A percentile compares a stretch with the other conserved stretches of the same genome.
phyloP scores from a whole-genome alignment of 73 alveolate species.

The Paramecium tetraurelia region DNA sequence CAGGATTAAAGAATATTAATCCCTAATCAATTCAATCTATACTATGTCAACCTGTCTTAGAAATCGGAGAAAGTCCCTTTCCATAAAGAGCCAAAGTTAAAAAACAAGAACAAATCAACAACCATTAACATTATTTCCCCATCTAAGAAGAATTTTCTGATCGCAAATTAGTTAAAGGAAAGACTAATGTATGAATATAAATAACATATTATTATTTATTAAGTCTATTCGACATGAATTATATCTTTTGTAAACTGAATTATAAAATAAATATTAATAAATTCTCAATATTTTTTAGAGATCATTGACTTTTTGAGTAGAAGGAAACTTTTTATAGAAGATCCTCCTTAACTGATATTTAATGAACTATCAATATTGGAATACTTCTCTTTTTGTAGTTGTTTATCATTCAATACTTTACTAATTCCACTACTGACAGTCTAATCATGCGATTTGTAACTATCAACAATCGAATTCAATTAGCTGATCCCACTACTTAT shows the following conservation, averaged over 20 bases:
- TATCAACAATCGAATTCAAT: background rate
- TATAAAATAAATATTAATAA: background rate
- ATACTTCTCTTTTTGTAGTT: background rate
- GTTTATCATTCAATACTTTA: background rate
- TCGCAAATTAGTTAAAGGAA: slow-evolving; percentile 2
- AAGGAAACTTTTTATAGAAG: background rate
- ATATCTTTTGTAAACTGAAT: background rate
- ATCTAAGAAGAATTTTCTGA: slow-evolving; percentile 8
- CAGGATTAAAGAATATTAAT: slow-evolving; percentile 40
- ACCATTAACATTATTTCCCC: slow-evolving; percentile 37
- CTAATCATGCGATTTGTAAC: background rate
- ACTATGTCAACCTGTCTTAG: slow-evolving; percentile 25
- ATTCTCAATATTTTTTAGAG: background rate
- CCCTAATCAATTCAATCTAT: slow-evolving; percentile 34
- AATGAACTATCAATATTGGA: background rate
- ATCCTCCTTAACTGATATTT: background rate
- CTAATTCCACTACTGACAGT: slow-evolving; percentile 10
- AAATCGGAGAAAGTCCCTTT: slow-evolving; percentile 29
- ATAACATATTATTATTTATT: background rate
- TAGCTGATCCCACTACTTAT: background rate
- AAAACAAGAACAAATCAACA: background rate
- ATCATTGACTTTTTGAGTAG: background rate
- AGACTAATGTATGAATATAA: background rate
- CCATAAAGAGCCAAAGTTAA: slow-evolving; percentile 24
- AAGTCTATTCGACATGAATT: background rate